Base-by-base conservation (phyloP, 192 early-diverging fungal genomes). In the Phycomyces nitens region DNA sequence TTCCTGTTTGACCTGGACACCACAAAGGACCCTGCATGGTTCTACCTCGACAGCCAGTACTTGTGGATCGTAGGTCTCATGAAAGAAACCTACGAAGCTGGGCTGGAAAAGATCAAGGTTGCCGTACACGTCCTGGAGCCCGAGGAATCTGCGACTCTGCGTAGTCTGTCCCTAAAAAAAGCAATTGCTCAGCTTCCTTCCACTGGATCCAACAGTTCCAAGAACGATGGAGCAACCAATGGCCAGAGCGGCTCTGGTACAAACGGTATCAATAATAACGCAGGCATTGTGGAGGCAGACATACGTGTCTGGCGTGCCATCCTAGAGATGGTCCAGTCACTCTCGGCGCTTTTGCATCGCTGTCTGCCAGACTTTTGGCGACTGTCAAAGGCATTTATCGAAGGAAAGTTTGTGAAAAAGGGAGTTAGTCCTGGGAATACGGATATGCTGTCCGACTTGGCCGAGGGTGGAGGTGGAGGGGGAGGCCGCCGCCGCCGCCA, bases 301-400 rank as follows among this genome's bases (percentile, higher is more conserved):
- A 64, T 89, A 12, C 88, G 88, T 61, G 71, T 79, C 24, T 94
- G 94, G 89, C 82, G 86, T 53, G 83, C 88, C 1, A 88, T 82
- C 10, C 65, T 83, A 10, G 77, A 79, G 0, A 71, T 91, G 21
- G 86, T 94, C 34, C 87, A 91, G 69, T 78, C 80, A 10, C 75
- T 94, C 5, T 94, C 93, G n/a, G 82, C 88, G 50, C 75, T 90
- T 10, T 71, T 98, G 15, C 62, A 83, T 21, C 80, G 85, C 39
- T 82, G 83, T 34, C 62, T 98, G 55, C 94, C 94, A 5, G 92
- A 94, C 61, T 98, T 98, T 79, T 96, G 96, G 92, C 87, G 91
- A 72, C 72, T 96, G 2, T 89, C 92, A 53, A 85, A 86, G 57
- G 83, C 92, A 4, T 98, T 84, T 66, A 89, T 91, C 68, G 96